Evolutionary conservation across 495 filamentous ascomycete species (phyloP).

Genomic region (Penicillium nucicola): DNA sequence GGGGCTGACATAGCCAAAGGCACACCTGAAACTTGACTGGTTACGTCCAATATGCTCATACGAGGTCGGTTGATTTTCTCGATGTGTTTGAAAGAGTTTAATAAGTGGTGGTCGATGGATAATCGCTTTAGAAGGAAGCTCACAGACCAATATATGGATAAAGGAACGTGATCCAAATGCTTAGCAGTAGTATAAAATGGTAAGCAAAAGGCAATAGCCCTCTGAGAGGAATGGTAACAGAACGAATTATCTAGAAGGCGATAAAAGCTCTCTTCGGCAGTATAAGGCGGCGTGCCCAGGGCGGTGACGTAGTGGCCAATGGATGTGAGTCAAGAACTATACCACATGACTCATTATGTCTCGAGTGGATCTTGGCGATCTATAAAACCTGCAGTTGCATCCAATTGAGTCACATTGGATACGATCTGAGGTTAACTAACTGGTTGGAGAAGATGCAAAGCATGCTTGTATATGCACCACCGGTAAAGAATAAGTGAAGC

Average conservation of each 20-base stretch:
- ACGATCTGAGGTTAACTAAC: not conserved
- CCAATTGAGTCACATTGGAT: not conserved
- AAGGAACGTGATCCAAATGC: not conserved
- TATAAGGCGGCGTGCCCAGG: conserved; percentile 13
- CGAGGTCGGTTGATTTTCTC: not conserved
- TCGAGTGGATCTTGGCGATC: not conserved
- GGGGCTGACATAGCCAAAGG: conserved; percentile 21
- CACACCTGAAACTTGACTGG: not conserved
- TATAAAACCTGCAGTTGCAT: not conserved
- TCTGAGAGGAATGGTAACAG: conserved; percentile 6
- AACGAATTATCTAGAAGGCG: conserved; percentile 12
- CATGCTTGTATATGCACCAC: too few relatives aligned
- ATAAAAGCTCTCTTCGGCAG: conserved; percentile 21
- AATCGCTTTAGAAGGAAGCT: not conserved
- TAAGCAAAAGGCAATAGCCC: conserved; percentile 3
- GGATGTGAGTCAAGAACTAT: conserved; percentile 9
- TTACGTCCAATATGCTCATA: not conserved
- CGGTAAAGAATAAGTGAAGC: too few relatives aligned
- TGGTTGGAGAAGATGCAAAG: too few relatives aligned
- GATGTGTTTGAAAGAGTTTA: not conserved
- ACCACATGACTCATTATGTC: conserved; percentile 8
- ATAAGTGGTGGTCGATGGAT: not conserved
- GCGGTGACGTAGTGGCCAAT: conserved; percentile 14
- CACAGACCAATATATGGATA: not conserved
- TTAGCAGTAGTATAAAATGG: not conserved